Evolutionary conservation across 805 yeast species (phyloP).

Genomic region (Millerago galiae): DNA sequence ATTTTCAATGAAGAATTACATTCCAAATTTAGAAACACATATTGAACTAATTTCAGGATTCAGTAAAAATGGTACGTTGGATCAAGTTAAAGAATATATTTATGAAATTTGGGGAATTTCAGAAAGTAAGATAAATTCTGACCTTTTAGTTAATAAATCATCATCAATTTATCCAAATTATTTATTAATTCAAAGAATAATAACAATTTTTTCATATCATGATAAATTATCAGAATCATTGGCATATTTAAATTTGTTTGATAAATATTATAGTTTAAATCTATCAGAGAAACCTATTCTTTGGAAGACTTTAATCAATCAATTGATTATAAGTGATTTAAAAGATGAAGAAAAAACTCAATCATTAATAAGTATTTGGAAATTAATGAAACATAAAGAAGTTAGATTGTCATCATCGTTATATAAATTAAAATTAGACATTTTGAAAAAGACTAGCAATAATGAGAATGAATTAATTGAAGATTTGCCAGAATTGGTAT

Average conservation of each 20-base stretch:
- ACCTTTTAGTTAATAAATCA: conserved; percentile 3
- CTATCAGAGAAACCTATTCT: conserved; percentile 2
- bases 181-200: conserved; percentile 11
- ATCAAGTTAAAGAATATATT: conserved; percentile 17
- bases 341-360: conserved; percentile 2
- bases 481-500: conserved; percentile 12
- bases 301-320: conserved; percentile 15
- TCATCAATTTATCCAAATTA: conserved; percentile 18
- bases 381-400: conserved; percentile 7
- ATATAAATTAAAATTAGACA: conserved; percentile 9
- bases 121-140: conserved; percentile 5
- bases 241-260: conserved; percentile 11
- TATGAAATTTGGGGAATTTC: conserved; percentile 18
- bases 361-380: conserved; percentile 14
- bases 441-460: conserved; percentile 4
- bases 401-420: conserved; percentile 9
- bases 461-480: conserved; percentile 6
- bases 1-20: conserved; percentile 1
- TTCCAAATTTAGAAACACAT: conserved; percentile 16
- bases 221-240: conserved; percentile 8
- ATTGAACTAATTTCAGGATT: conserved; percentile 19
- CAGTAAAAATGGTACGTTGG: conserved; percentile 12
- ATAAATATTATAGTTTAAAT: conserved; percentile 10
- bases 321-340: conserved; percentile 6
- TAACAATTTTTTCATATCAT: conserved; percentile 16